A percentile compares a stretch with the other conserved stretches of the same genome.
These are phyloP conservation scores for Penicillium polonicum DNA, from an alignment of 2,329 filamentous ascomycete species.

Conservation along the genomic window DNA sequence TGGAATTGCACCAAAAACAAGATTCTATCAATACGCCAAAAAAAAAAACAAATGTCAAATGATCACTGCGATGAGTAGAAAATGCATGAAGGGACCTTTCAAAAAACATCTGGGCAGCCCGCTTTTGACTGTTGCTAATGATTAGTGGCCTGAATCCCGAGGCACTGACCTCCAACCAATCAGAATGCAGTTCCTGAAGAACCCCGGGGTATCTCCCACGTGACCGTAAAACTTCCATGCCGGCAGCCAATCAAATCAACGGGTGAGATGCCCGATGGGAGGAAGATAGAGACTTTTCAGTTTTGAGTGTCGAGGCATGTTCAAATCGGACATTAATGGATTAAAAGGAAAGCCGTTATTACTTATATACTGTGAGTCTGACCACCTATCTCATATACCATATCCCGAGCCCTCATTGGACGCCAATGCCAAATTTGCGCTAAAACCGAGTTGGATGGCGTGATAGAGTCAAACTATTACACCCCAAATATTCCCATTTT, in stretches of 20 bases:
- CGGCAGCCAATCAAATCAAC: constrained; percentile 5
- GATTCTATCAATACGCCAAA: too few relatives aligned
- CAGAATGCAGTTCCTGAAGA: constrained; percentile 3
- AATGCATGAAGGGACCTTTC: too few relatives aligned
- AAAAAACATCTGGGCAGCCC: too few relatives aligned
- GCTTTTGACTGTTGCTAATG: too few relatives aligned
- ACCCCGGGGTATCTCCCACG: background rate
- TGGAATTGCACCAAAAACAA: too few relatives aligned
- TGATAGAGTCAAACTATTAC: constrained; percentile 17
- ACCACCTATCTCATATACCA: background rate
- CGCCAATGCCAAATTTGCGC: constrained; percentile 6
- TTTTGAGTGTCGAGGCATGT: background rate
- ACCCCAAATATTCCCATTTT: constrained; percentile 2
- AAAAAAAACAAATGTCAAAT: too few relatives aligned
- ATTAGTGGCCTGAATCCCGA: background rate
- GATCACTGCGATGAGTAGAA: too few relatives aligned
- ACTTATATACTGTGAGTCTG: background rate
- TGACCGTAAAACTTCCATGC: background rate
- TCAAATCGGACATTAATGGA: background rate
- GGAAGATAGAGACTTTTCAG: background rate
- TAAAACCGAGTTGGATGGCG: constrained; percentile 19
- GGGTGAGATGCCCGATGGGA: background rate
- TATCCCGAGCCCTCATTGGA: background rate
- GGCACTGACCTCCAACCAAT: background rate
- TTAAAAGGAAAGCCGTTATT: background rate